Evolutionary conservation across 1,284 basidiomycete species (phyloP).

Genomic region (Microbotryomycetes sp.): DNA sequence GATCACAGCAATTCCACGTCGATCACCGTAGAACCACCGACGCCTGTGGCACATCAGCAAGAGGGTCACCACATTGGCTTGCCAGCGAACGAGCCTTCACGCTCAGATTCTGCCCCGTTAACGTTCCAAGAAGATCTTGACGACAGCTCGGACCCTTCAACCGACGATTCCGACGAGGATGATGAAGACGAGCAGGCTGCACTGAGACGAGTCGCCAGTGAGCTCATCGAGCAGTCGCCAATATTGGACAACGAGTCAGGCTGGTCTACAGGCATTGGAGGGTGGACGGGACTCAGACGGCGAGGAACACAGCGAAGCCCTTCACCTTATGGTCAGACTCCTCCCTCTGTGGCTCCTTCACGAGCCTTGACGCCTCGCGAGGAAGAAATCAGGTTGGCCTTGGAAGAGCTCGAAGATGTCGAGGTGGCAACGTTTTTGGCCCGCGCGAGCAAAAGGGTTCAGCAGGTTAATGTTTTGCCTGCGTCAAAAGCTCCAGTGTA

Average conservation of each 20-base stretch:
- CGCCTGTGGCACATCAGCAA: neutral
- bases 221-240: neutral
- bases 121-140: too few species aligned
- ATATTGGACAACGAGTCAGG: neutral
- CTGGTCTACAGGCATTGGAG: neutral
- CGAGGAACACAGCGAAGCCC: neutral
- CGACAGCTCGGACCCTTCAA: too few species aligned
- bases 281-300: neutral
- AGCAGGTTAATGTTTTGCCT: constrained; percentile 9
- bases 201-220: neutral
- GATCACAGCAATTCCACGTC: neutral
- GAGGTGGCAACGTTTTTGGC: constrained; percentile 17
- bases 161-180: too few species aligned
- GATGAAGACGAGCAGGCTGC: neutral
- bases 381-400: neutral
- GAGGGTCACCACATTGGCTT: neutral
- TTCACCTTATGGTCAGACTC: neutral
- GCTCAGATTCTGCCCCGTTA: too few species aligned
- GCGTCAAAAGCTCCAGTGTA: neutral
- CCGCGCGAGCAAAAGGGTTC: constrained; percentile 14
- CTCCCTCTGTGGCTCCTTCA: neutral
- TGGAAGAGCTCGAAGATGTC: constrained; percentile 22
- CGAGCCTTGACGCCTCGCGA: neutral
- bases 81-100: neutral
- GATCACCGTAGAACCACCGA: neutral